phyloP scores from a whole-genome alignment of 208 protist genomes.

The Dictyostelium gargantuum region DNA sequence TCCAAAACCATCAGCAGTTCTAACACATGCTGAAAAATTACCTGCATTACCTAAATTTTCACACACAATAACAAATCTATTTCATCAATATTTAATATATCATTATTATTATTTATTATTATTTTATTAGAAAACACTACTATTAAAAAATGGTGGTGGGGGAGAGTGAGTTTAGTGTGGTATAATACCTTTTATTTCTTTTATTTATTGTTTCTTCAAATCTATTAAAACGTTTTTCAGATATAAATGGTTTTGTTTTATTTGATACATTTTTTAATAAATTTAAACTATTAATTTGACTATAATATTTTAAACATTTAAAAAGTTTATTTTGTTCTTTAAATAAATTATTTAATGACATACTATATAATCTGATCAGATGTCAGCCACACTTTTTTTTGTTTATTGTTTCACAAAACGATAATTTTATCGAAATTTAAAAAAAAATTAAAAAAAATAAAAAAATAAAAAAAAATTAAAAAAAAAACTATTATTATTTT shows the following conservation, averaged over 20 bases:
- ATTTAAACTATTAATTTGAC: not conserved
- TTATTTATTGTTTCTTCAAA: not conserved
- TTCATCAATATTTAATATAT: not conserved
- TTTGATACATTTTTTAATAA: not conserved
- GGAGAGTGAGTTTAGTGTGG: no score
- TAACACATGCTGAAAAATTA: not conserved
- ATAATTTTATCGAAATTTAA: no score
- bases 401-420: no score
- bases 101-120: not conserved
- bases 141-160: no score
- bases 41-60: constrained; percentile 3
- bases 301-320: not conserved
- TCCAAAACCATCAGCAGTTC: constrained; percentile 31
- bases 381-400: no score
- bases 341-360: no score
- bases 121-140: not conserved
- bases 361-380: no score
- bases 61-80: constrained; percentile 6
- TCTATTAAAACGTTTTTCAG: not conserved
- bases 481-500: no score
- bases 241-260: not conserved
- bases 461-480: not conserved
- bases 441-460: not conserved
- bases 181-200: not conserved
- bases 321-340: not conserved